phyloP scores from a whole-genome alignment of 257 asterid species.

The Plectranthus barbatus region DNA sequence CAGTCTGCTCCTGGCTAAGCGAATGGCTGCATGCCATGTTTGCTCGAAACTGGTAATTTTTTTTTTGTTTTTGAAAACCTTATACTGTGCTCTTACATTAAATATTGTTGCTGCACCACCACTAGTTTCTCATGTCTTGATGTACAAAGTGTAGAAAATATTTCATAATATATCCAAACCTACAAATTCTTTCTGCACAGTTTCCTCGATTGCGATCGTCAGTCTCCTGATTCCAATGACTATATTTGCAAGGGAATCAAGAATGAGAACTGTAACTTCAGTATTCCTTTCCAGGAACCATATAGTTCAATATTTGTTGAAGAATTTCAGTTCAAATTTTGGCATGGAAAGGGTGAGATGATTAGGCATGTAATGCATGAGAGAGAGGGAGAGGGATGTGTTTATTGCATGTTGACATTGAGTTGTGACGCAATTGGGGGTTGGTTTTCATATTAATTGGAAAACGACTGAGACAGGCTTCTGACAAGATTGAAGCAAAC shows the following conservation, averaged over 20 bases:
- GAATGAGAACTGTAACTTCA: background rate
- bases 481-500: background rate
- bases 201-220: background rate
- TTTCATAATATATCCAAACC: background rate
- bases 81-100: background rate
- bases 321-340: no score
- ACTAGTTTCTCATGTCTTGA: background rate
- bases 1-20: background rate
- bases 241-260: background rate
- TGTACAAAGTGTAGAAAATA: conserved; percentile 4
- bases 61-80: conserved; percentile 3
- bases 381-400: background rate
- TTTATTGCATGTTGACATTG: no score
- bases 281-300: background rate
- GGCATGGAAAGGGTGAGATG: background rate
- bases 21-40: conserved; percentile 6
- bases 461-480: background rate
- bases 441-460: background rate
- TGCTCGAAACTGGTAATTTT: background rate
- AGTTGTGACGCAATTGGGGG: background rate
- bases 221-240: no score
- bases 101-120: background rate
- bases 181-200: conserved; percentile 1
- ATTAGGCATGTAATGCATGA: background rate
- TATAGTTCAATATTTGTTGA: no score